Base-by-base conservation (phyloP, 345 rosid species). In the Eucalyptus coolabah region DNA sequence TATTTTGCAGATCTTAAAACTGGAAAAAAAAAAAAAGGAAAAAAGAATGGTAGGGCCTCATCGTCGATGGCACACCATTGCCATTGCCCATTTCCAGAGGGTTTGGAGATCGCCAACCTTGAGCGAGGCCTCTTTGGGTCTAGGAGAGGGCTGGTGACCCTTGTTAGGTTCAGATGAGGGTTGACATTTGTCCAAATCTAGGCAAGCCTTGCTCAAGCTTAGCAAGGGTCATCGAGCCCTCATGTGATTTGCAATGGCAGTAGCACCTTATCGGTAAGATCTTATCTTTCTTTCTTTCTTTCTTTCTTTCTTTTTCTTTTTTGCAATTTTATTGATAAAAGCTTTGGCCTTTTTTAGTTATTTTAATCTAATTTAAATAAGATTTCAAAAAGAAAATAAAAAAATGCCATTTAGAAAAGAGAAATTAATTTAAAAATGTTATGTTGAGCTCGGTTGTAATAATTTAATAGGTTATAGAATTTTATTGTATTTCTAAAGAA, bases 141-240 rank as follows among this genome's bases (percentile, higher is more conserved):
- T 24, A 56, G 13, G 63, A 23, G 63, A 56, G 63, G 63, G 14
- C 0, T 5, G 4, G 4, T 5, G 13, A 56, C 63, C 63, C 13
- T 56, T 5, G 13, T 2, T 10, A 23, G 30, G 12, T 5, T 10
- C 0, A 2, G 0, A 26, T 56, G 63, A 56, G 30, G 14, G 6
- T 1, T 0, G 0, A 24, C 30, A 56, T 56, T 56, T 56, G 63
- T 6, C 63, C 1, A 56, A 56, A 24, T 56, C 63, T 56, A 56
- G 12, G 30, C 30, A 24, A 56, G 14, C 30, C 63, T 56, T 56
- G 3, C 63, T 19, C 63, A 56, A 56, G 30, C 28, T 11, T 56
- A 23, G 30, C 0, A 2, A 10, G 63, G 3, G 30, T 56, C 30
- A 23, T 26, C 30, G 3, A 26, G 63, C 63, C 12, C 30, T 56